phyloP scores from a whole-genome alignment of 345 rosid species.

The Anacardium occidentale region DNA sequence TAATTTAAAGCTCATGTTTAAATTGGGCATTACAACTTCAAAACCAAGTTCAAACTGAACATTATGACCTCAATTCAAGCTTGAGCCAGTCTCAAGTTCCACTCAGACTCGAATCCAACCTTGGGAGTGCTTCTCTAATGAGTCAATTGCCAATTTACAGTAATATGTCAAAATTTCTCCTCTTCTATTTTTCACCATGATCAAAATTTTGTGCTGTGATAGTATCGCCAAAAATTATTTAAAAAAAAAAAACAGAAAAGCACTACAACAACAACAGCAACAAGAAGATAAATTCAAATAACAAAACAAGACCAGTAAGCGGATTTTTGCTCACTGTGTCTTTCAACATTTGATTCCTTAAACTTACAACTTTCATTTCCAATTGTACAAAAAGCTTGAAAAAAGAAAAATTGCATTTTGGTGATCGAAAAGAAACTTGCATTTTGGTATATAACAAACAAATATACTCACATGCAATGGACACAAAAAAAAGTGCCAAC shows the following conservation, averaged over 20 bases:
- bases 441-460: too few species aligned
- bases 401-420: constrained; percentile 13
- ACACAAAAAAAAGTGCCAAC: background rate
- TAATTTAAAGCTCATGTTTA: too few species aligned
- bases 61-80: too few species aligned
- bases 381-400: constrained; percentile 8
- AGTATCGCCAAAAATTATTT: too few species aligned
- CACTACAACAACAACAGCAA: background rate
- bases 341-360: background rate
- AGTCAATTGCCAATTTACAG: background rate
- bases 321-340: constrained; percentile 14
- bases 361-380: background rate
- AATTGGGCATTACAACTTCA: too few species aligned
- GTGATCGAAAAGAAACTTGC: constrained; percentile 9
- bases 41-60: too few species aligned
- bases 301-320: background rate
- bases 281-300: background rate
- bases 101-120: too few species aligned
- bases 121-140: background rate
- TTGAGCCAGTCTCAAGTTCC: too few species aligned
- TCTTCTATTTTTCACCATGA: background rate
- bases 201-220: background rate
- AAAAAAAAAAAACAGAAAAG: too few species aligned
- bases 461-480: constrained; percentile 12
- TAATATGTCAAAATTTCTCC: too few species aligned